Evolutionary conservation across 2,329 filamentous ascomycete genomes (phyloP).

Genomic region (Trichoderma hamatum): DNA sequence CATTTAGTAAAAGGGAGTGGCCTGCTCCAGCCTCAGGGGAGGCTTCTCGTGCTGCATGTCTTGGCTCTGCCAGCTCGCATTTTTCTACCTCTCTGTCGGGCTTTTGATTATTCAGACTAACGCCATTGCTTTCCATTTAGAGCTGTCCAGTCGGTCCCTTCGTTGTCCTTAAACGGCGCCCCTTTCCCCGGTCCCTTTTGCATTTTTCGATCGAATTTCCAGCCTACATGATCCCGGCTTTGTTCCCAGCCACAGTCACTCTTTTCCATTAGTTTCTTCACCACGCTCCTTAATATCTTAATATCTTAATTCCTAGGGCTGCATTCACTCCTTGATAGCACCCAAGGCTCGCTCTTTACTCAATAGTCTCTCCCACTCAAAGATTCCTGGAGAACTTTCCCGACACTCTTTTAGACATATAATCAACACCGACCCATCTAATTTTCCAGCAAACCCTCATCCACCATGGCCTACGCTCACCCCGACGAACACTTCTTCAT

Average conservation of each 20-base stretch:
- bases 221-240: constrained; percentile 50
- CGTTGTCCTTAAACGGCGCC: constrained; percentile 50
- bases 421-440: constrained; percentile 33
- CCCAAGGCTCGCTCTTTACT: constrained; percentile 43
- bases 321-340: constrained; percentile 34
- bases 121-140: constrained; percentile 40
- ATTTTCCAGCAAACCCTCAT: constrained; percentile 30
- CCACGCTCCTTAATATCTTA: constrained; percentile 63
- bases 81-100: constrained; percentile 33
- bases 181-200: constrained; percentile 48
- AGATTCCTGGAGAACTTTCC: constrained; percentile 59
- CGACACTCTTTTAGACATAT: constrained; percentile 48
- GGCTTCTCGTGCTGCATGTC: constrained; percentile 27
- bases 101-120: constrained; percentile 36
- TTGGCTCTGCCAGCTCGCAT: constrained; percentile 23
- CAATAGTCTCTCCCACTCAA: constrained; percentile 45
- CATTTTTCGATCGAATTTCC: constrained; percentile 27
- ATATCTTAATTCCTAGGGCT: constrained; percentile 52
- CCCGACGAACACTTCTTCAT: constrained; percentile 56
- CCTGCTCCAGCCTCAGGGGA: constrained; percentile 28
- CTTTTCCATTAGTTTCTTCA: constrained; percentile 55
- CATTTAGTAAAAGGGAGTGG: constrained; percentile 38
- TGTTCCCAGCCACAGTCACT: constrained; percentile 59
- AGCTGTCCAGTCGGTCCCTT: constrained; percentile 47
- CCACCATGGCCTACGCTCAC: constrained; percentile 53